Evolutionary conservation across 2,329 filamentous ascomycete species (phyloP), one percentile per base, ranked within the genome.

Genomic region (Phialemoniopsis sp.): DNA sequence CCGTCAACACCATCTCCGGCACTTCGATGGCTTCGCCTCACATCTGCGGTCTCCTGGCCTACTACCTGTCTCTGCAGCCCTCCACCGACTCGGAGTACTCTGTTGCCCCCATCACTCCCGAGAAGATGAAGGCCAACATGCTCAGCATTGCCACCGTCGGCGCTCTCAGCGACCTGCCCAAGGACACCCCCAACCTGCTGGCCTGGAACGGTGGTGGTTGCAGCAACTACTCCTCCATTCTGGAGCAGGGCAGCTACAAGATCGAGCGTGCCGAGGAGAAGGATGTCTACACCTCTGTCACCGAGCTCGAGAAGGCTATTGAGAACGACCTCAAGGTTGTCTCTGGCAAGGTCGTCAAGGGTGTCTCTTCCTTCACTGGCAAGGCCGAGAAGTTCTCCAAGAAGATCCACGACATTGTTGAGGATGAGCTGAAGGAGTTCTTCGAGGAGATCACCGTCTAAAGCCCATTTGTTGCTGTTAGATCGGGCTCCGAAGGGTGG

Each of bases 1-100:
- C 93, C 58, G 81, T 89, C 73, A 98, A 98, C 83, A 96, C 89
- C 71, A 98, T 98, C 73, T 97, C 91, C 32, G 93, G 93, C 66
- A 98, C 93, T 51, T 98, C 93, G 40, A 98, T 98, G 93, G 93
- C 93, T 47, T 97, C 93, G 47, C 93, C 93, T 54, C 93, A 98
- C 68, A 86, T 98, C 62, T 85, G 84, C 61, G 93, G 93, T 79
- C 89, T 98, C 48, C 76, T 97, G 56, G 93, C 93, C 71, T 98
- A 98, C 79, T 87, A 95, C 70, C 83, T 98, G 45, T 98, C 93
- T 50, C 89, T 98, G 41, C 90, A 97, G 72, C 93, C 93, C 36
- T 72, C 86, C 50, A 78, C 78, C 56, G 88, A 94, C 69, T 98
- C 94, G 32, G 89, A 88, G 60, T 98, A 89, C 62, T 85, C 90